These are phyloP conservation scores for Saturnispora sekii DNA, from an alignment of 805 yeast genomes.

Conservation along the genomic window DNA sequence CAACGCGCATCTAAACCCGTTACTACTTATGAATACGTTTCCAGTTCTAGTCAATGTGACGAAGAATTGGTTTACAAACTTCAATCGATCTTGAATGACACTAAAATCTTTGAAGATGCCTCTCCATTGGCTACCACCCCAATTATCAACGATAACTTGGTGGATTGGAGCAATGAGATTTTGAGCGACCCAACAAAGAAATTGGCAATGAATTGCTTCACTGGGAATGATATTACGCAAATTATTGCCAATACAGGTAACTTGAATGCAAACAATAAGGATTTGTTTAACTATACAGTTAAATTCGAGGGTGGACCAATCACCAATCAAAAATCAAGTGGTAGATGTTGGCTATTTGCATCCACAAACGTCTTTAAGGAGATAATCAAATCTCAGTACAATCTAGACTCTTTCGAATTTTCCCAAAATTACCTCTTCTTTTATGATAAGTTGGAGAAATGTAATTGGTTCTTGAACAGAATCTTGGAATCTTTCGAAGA, in stretches of 20 bases:
- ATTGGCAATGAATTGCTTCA: conserved; percentile 45
- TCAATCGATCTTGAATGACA: conserved; percentile 16
- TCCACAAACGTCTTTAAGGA: conserved; percentile 68
- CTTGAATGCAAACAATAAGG: conserved; percentile 23
- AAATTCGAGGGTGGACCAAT: conserved; percentile 51
- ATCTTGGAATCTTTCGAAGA: conserved; percentile 58
- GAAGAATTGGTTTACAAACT: conserved; percentile 25
- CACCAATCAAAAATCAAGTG: conserved; percentile 67
- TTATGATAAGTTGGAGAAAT: conserved; percentile 80
- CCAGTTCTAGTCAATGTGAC: conserved; percentile 15
- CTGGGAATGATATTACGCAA: conserved; percentile 35
- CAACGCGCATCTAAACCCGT: conserved; percentile 18
- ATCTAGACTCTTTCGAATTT: conserved; percentile 60
- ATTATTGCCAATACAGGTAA: conserved; percentile 31
- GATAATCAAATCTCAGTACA: conserved; percentile 50
- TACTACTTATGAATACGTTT: conserved; percentile 6
- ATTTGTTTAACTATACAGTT: conserved; percentile 36
- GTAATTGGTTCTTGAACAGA: conserved; percentile 71
- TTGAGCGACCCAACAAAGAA: conserved; percentile 38
- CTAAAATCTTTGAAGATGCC: background rate
- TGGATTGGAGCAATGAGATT: conserved; percentile 38
- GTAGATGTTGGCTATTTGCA: conserved; percentile 89
- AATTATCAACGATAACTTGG: conserved; percentile 26
- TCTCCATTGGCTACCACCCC: conserved; percentile 19
- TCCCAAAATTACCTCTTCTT: conserved; percentile 76